A percentile compares a stretch with the other conserved stretches of the same genome.
Evolutionary conservation across 2,329 filamentous ascomycete genomes (phyloP).

Genomic region (Clonostachys sp.): DNA sequence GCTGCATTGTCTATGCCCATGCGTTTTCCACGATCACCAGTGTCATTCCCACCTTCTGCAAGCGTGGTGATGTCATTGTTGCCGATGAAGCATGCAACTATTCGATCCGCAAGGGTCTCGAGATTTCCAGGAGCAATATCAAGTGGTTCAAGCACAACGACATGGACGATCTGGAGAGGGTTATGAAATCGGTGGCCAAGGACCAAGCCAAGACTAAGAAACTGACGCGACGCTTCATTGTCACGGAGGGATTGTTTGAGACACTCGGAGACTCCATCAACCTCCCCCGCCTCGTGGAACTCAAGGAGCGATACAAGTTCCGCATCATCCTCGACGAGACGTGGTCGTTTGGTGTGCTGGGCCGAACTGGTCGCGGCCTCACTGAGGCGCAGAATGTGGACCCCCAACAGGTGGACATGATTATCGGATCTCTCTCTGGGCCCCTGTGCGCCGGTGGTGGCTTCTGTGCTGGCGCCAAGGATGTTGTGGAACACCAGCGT

Average conservation of each 20-base stretch:
- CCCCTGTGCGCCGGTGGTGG: conserved; percentile 89
- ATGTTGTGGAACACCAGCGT: conserved; percentile 94
- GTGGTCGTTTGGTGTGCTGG: conserved; percentile 93
- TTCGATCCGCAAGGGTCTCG: conserved; percentile 88
- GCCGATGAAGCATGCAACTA: conserved; percentile 92
- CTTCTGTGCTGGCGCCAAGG: conserved; percentile 87
- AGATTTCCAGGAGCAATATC: conserved; percentile 87
- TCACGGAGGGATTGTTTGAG: conserved; percentile 94
- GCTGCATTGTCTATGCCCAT: conserved; percentile 93
- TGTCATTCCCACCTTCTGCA: conserved; percentile 94
- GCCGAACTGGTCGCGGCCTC: conserved; percentile 83
- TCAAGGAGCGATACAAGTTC: conserved; percentile 97
- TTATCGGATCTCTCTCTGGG: conserved; percentile 86
- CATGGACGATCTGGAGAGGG: conserved; percentile 85
- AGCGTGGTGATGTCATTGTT: conserved; percentile 94
- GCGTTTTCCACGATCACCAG: conserved; percentile 95
- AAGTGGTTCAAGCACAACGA: conserved; percentile 96
- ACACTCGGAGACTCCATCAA: conserved; percentile 80
- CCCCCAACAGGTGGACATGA: conserved; percentile 91
- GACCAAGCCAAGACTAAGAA: conserved; percentile 83
- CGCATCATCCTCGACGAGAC: conserved; percentile 96
- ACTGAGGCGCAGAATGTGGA: conserved; percentile 98
- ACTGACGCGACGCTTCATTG: conserved; percentile 87
- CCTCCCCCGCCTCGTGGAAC: conserved; percentile 83
- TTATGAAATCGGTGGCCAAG: conserved; percentile 79